Evolutionary conservation across 2,329 filamentous ascomycete genomes (phyloP), one percentile per base, ranked within the genome.

Genomic region (Tolypocladium amazonense): DNA sequence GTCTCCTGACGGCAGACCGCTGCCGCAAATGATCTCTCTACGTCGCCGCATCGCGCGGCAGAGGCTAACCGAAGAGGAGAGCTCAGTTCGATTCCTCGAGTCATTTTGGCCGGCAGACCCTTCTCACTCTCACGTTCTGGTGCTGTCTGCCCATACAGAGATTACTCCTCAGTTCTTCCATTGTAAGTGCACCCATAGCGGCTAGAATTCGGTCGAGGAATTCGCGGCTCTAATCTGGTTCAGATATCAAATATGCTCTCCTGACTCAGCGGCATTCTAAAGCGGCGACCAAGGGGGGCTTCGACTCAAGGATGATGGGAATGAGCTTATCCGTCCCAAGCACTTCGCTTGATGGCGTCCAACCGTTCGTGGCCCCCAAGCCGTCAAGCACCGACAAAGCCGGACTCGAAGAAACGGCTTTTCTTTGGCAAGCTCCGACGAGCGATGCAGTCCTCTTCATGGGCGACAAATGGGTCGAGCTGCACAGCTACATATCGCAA

Each of bases 351-450:
- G 83, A 89, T 65, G 87, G 85, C 52, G 80, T 79, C 8, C 75
- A 76, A 0, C 68, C 76, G 1, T 84, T 94, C 60, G 68, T 65
- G 0, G 74, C 77, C 27, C 81, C 86, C 2, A 65, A 33, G 33
- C 57, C 60, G 15, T 23, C 57, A 9, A 54, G 54, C 18, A 38
- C 43, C 62, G 69, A 62, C 33, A 63, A 68, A 23, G 59, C 57
- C 35, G 64, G 52, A 56, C 65, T 59, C 66, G 72, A 35, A 67
- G 71, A 6, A 56, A 81, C 82, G 0, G 79, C 88, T 0, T 95
- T 96, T 67, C 77, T 96, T 11, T 96, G 92, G 87, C 89, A 96
- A 73, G 85, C 87, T 2, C 92, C 93, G 6, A 89, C 86, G 64
- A 90, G 88, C 68, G 88, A 94, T 63, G 92, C 93, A 0, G 84